Base-by-base conservation (phyloP, 768 basidiomycete species). In the Macrolepiota albuminosa region DNA sequence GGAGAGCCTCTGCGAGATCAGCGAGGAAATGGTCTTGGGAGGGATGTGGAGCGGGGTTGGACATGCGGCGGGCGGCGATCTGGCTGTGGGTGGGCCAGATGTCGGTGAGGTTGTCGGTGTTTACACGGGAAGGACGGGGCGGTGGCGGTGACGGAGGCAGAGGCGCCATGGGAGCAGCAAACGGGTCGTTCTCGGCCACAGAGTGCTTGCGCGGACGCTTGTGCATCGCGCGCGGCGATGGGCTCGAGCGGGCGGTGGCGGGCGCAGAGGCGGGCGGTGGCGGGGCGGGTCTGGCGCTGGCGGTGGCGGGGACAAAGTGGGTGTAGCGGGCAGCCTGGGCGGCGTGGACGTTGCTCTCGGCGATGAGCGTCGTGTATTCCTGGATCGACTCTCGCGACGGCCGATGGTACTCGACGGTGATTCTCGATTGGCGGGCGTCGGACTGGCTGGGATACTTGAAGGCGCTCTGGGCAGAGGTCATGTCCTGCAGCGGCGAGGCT, bases 51-150 rank as follows among this genome's bases (percentile, higher is more conserved):
- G 71, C 61, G 49, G 84, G 86, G 29, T 77, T 73, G 37, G 84
- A 86, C 57, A 84, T 74, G 55, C 84, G 81, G 51, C 81, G 83
- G 24, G 77, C 66, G 6, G 80, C 73, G 43, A 80, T 68, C 52
- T 73, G 64, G 49, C 72, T 64, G 56, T 76, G 75, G 8, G 71
- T 67, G 26, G 84, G 76, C 70, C 87, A 87, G 67, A 93, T 75
- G 74, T 94, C 91, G 72, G 81, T 85, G 52, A 93, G 79, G 57
- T 80, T 92, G 37, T 87, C 88, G 4, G 92, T 94, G 71, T 94
- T 94, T 61, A 88, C 88, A 58, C 92, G 83, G 49, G 90, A 91
- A 0, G 92, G 92, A 47, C 92, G 83, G 2, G 88, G 86, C 9
- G 91, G 91, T 1, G 90, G 85, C 0, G 84, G 74, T 3, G 80